Base-by-base conservation (phyloP, 2,329 filamentous ascomycete genomes). In the Orbilia ellipsospora region DNA sequence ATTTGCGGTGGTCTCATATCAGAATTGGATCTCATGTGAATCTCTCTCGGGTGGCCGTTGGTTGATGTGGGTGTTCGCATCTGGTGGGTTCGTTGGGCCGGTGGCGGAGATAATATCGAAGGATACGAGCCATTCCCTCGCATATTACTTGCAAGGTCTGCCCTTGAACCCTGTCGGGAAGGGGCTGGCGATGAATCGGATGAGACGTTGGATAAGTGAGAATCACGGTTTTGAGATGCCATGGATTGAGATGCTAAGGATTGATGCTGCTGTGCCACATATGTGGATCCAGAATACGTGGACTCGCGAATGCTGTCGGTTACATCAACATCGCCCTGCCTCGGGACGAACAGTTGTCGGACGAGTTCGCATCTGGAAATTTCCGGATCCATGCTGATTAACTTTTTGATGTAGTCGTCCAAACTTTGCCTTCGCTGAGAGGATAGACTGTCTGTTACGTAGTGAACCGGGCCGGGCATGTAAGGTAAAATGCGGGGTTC, bases 381-480 rank as follows among this genome's bases (percentile, higher is more conserved):
- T 81, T 97, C 93, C 0, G 88, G 84, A 2, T 93, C 92, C 82
- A 98, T 90, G 42, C 88, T 87, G 7, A 99, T 85, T 20, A 99
- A 86, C 80, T 95, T 94, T 83, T 96, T 96, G 79, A 99, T 93
- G 80, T 99, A 99, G 61, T 94, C 92, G 80, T 99, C 94, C 45
- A 99, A 85, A 81, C 96, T 97, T 81, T 95, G 92, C 73, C 95
- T 89, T 78, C 95, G 89, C 28, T 93, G 94, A 81, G 97, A 94
- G 16, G 94, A 97, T 80, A 99, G 97, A 42, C 92, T 92, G 81
- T 98, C 94, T n/a, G 94, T 99, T 67, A 98, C 94, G 83, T 96
- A 97, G 78, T 94, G 96, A 77, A 99, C 94, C 2, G 95, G 95
- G 4, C 95, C 95, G 8, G 95, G 95, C 95, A 99, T 99, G 82